Evolutionary conservation across 257 asterid species (phyloP).

Genomic region (Solanum pennellii): DNA sequence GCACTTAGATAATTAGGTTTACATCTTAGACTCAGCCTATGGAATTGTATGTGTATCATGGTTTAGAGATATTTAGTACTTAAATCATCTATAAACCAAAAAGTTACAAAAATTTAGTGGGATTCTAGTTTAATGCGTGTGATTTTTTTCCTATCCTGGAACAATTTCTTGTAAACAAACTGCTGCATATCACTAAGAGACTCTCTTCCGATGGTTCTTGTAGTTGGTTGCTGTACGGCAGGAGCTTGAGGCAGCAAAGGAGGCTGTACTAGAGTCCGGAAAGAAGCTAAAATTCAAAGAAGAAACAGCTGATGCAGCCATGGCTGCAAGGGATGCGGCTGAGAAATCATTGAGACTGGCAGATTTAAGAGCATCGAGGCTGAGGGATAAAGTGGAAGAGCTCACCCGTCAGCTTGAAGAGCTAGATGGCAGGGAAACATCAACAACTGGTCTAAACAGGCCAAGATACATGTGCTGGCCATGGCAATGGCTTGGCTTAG

Average conservation of each 20-base stretch:
- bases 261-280: conserved; percentile 57
- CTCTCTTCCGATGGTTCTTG: conserved; percentile 2
- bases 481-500: conserved; percentile 98
- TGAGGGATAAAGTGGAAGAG: conserved; percentile 90
- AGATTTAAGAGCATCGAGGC: conserved; percentile 69
- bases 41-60: background rate
- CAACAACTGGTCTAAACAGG: conserved; percentile 41
- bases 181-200: background rate
- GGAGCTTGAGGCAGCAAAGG: conserved; percentile 84
- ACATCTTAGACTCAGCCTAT: background rate
- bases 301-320: conserved; percentile 93
- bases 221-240: conserved; percentile 63
- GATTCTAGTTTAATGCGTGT: background rate
- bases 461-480: conserved; percentile 94
- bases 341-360: conserved; percentile 85
- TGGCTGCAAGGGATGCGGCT: conserved; percentile 97
- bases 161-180: background rate
- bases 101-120: background rate
- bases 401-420: conserved; percentile 82
- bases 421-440: conserved; percentile 45
- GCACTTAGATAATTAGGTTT: background rate
- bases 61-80: background rate
- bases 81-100: background rate
- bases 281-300: conserved; percentile 88
- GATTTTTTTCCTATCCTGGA: background rate